Percentiles rank a stretch among this genome's conserved stretches.
These are phyloP conservation scores for Dioscorea zingiberensis DNA, from an alignment of 106 monocot genomes.

Conservation along the genomic window DNA sequence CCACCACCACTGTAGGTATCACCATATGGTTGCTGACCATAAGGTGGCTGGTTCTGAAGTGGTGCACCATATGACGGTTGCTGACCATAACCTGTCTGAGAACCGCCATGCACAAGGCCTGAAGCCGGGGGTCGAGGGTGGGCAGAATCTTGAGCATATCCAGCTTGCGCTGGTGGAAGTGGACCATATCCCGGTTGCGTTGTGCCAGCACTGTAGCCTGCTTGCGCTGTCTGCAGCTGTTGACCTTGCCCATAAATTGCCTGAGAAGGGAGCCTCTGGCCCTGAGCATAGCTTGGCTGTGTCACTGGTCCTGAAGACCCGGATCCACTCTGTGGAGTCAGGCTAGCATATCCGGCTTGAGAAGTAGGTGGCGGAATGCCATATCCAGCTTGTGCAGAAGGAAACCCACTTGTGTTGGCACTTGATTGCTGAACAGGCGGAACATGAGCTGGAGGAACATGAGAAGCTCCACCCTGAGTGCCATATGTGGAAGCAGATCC, in stretches of 20 bases:
- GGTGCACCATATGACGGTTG: conserved; percentile 26
- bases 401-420: conserved; percentile 7
- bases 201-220: conserved; percentile 24
- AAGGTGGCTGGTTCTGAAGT: conserved; percentile 23
- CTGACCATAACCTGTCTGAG: conserved; percentile 32
- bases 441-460: conserved; percentile 24
- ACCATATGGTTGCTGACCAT: conserved; percentile 36
- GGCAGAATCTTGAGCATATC: conserved; percentile 9
- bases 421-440: conserved; percentile 14
- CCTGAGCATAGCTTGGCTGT: conserved; percentile 29
- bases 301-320: conserved; percentile 4
- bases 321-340: conserved; percentile 25
- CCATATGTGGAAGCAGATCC: conserved; percentile 35
- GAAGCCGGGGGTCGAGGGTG: conserved; percentile 5
- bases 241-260: conserved; percentile 28
- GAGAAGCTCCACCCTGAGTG: conserved; percentile 15
- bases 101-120: conserved; percentile 7
- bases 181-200: conserved; percentile 26
- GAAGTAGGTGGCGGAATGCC: conserved; percentile 20
- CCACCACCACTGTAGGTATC: conserved; percentile 46
- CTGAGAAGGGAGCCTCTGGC: conserved; percentile 20
- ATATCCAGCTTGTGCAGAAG: conserved; percentile 52
- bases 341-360: conserved; percentile 37
- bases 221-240: not conserved
- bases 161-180: conserved; percentile 11